These are phyloP conservation scores for Aureobasidium melanogenum DNA, from an alignment of 2,329 filamentous ascomycete species.

Conservation along the genomic window DNA sequence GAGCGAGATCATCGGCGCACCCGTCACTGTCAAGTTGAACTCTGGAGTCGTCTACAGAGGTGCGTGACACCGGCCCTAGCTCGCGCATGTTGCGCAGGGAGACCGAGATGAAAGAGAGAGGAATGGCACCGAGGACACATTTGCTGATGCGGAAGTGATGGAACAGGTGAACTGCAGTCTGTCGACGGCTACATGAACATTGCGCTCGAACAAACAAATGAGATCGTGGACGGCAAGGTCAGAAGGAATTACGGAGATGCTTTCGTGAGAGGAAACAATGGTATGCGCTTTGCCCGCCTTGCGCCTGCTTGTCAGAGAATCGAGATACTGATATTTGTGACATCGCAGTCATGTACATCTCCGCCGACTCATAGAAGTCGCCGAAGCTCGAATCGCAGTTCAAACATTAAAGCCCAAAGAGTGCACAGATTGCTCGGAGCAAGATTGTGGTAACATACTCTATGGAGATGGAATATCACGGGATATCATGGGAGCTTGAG, in stretches of 20 bases:
- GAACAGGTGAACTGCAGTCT: constrained; percentile 79
- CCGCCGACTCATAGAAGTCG: constrained; percentile 45
- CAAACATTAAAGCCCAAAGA: background rate
- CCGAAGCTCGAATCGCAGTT: too few species aligned
- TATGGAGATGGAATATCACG: background rate
- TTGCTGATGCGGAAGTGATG: too few species aligned
- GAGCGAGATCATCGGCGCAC: constrained; percentile 85
- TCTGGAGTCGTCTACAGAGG: constrained; percentile 98
- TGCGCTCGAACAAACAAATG: constrained; percentile 88
- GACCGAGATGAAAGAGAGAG: background rate
- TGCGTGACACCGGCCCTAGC: constrained; percentile 28
- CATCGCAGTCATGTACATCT: constrained; percentile 58
- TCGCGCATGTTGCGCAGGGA: background rate
- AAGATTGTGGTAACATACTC: background rate
- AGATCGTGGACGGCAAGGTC: constrained; percentile 79
- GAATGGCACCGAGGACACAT: background rate
- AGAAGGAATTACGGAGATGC: constrained; percentile 84
- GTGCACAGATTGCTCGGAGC: background rate
- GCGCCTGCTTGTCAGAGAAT: background rate
- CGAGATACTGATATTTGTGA: background rate
- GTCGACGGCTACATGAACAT: constrained; percentile 99
- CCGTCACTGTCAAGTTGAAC: constrained; percentile 95
- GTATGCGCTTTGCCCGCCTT: constrained; percentile 38
- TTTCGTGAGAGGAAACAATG: constrained; percentile 93
- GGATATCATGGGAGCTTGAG: background rate